phyloP scores from a whole-genome alignment of 2,329 filamentous ascomycete genomes.

The Claviceps pusilla region DNA sequence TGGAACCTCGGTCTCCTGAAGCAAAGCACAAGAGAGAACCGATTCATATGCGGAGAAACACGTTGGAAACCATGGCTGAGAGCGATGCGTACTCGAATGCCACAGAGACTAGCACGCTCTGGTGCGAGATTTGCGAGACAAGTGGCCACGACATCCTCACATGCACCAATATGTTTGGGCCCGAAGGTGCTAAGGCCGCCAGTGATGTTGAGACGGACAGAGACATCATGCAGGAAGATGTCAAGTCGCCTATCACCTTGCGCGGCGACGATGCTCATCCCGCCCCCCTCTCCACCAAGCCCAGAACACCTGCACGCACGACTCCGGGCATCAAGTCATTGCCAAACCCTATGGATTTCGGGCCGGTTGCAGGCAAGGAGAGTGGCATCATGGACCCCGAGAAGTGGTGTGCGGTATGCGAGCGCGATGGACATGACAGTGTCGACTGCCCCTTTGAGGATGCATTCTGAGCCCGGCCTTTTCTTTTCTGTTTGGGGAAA shows the following conservation, averaged over 20 bases:
- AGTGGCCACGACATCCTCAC: slow-evolving; percentile 85
- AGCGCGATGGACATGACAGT: slow-evolving; percentile 90
- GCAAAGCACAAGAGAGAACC: slow-evolving; percentile 28
- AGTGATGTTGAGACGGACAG: slow-evolving; percentile 19
- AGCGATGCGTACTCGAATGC: slow-evolving; percentile 54
- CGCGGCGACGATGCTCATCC: slow-evolving; percentile 31
- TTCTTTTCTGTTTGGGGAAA: not conserved
- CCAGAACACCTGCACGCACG: slow-evolving; percentile 25
- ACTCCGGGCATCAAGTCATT: slow-evolving; percentile 32
- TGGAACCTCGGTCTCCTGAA: slow-evolving; percentile 33
- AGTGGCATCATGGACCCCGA: slow-evolving; percentile 64
- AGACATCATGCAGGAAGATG: slow-evolving; percentile 21
- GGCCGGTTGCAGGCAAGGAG: slow-evolving; percentile 62
- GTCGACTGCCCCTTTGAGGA: slow-evolving; percentile 91
- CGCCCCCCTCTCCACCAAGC: slow-evolving; percentile 37
- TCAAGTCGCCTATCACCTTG: slow-evolving; percentile 25
- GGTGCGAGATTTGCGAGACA: slow-evolving; percentile 93
- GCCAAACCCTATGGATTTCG: slow-evolving; percentile 48
- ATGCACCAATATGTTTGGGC: slow-evolving; percentile 76
- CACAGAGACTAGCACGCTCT: slow-evolving; percentile 59
- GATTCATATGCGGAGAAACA: slow-evolving; percentile 21
- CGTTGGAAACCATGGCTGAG: slow-evolving; percentile 54
- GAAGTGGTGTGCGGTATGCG: slow-evolving; percentile 95
- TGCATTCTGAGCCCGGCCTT: slow-evolving; percentile 33
- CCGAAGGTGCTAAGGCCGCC: slow-evolving; percentile 22